phyloP scores from a whole-genome alignment of 169 alveolate genomes.

The Plasmodium inui region DNA sequence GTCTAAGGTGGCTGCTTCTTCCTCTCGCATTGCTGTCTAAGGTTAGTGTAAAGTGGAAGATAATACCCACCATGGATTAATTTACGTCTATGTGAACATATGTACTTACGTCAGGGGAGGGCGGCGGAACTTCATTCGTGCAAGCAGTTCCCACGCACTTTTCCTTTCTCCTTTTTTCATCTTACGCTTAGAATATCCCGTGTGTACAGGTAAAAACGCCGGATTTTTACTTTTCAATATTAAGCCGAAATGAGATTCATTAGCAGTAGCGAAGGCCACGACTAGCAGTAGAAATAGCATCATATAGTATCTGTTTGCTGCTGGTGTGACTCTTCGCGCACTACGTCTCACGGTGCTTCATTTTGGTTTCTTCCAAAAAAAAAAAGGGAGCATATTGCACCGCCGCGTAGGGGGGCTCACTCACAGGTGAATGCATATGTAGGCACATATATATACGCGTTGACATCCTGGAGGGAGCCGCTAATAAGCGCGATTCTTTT shows the following conservation, averaged over 20 bases:
- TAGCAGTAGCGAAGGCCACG: slow-evolving; percentile 6
- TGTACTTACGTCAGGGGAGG: neutral
- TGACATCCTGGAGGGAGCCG: neutral
- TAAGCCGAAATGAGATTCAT: slow-evolving; percentile 23
- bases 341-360: slow-evolving; percentile 20
- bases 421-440: neutral
- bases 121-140: neutral
- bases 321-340: neutral
- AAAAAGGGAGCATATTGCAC: neutral
- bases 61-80: neutral
- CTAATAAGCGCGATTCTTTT: neutral
- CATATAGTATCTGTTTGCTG: slow-evolving; percentile 24
- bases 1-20: slow-evolving; percentile 2
- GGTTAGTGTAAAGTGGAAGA: neutral
- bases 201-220: slow-evolving; percentile 42
- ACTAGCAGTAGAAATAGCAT: slow-evolving; percentile 53
- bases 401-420: neutral
- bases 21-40: slow-evolving; percentile 22
- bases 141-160: neutral
- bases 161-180: slow-evolving; percentile 11
- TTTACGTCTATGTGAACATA: neutral
- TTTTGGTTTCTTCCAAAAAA: slow-evolving; percentile 8
- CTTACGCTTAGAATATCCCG: slow-evolving; percentile 20
- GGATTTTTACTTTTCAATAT: slow-evolving; percentile 28
- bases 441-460: neutral